A percentile compares a stretch with the other conserved stretches of the same genome.
phyloP scores from a whole-genome alignment of 306 rosid genomes.

The Vicia faba region DNA sequence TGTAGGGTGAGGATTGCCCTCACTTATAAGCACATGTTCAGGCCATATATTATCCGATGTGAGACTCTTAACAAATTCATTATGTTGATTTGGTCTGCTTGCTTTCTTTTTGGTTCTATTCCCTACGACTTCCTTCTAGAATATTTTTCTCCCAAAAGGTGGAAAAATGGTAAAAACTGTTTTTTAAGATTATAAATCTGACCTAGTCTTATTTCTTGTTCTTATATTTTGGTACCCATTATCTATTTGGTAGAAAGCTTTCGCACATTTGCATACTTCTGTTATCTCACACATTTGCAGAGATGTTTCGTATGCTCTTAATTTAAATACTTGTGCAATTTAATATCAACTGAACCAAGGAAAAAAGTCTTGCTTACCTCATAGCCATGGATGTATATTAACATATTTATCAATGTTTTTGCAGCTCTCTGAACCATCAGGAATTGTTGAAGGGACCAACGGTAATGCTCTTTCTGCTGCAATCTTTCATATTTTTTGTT shows the following conservation, averaged over 20 bases:
- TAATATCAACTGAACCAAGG: slow-evolving; percentile 14
- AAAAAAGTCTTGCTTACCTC: slow-evolving; percentile 22
- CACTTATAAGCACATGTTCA: no score
- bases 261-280: slow-evolving; percentile 5
- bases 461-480: slow-evolving; percentile 47
- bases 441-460: slow-evolving; percentile 65
- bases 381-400: slow-evolving; percentile 16
- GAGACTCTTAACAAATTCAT: no score
- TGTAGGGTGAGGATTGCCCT: no score
- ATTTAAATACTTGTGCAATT: slow-evolving; percentile 13
- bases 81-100: no score
- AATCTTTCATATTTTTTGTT: slow-evolving; percentile 5
- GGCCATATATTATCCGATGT: no score
- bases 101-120: no score
- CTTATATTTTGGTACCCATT: no score
- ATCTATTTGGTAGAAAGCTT: slow-evolving; percentile 3
- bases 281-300: slow-evolving; percentile 23
- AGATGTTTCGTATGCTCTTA: slow-evolving; percentile 23
- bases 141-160: no score
- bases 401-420: slow-evolving; percentile 42
- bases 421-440: slow-evolving; percentile 97
- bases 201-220: no score
- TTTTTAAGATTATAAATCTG: no score
- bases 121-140: no score
- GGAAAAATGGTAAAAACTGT: no score